A percentile compares a stretch with the other conserved stretches of the same genome.
Evolutionary conservation across 305 asterid genomes (phyloP).

Genomic region (Lippia alba): DNA sequence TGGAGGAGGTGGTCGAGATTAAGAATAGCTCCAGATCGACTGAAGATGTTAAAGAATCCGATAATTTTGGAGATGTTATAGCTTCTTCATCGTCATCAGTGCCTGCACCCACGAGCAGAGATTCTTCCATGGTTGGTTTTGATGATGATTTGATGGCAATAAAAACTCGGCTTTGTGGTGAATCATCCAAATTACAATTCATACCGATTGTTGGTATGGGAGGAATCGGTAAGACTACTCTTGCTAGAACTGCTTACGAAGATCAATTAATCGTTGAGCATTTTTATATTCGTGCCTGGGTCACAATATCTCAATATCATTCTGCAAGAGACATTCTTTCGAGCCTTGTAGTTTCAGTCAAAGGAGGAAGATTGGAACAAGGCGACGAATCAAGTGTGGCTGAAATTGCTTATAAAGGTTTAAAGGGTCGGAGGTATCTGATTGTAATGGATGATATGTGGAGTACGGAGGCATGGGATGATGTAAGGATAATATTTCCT

Average conservation of each 20-base stretch:
- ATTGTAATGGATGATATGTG: conserved; percentile 35
- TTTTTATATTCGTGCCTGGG: conserved; percentile 6
- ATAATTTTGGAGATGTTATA: background rate
- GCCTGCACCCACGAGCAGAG: background rate
- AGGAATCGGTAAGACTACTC: conserved; percentile 27
- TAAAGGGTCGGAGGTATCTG: conserved; percentile 29
- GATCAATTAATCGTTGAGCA: background rate
- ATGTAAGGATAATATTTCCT: conserved; percentile 13
- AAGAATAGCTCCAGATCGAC: background rate
- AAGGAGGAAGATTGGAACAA: background rate
- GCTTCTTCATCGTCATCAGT: background rate
- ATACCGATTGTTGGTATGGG: conserved; percentile 27
- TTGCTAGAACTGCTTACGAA: background rate
- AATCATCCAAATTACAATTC: background rate
- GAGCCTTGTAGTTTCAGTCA: background rate
- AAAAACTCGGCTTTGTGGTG: conserved; percentile 2
- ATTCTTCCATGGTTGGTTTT: conserved; percentile 1
- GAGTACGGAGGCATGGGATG: conserved; percentile 27
- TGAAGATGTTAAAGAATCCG: background rate
- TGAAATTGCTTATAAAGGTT: background rate
- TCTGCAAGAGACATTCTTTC: background rate
- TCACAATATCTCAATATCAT: conserved; percentile 19
- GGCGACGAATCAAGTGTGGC: background rate
- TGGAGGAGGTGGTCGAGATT: background rate
- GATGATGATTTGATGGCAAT: conserved; percentile 9